Conservation (phyloP, 1,139 yeast genomes). For the Candida tetrigidarum region DNA sequence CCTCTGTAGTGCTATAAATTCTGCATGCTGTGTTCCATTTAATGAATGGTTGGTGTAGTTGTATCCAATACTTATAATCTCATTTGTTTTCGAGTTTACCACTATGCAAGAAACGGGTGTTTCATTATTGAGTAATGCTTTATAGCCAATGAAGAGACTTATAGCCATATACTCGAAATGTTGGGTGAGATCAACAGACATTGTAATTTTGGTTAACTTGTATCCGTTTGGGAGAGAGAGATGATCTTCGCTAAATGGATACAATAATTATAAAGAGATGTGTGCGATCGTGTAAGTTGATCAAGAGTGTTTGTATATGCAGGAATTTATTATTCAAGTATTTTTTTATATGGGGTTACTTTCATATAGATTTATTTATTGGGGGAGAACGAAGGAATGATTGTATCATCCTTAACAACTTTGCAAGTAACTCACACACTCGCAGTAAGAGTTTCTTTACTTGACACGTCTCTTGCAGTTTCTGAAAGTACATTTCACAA, state of each 20-base stretch:
- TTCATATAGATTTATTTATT: too few relatives aligned
- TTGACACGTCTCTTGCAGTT: too few relatives aligned
- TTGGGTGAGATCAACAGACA: slow-evolving; percentile 24
- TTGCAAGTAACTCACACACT: too few relatives aligned
- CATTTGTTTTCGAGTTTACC: slow-evolving; percentile 49
- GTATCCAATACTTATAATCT: slow-evolving; percentile 76
- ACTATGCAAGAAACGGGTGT: slow-evolving; percentile 75
- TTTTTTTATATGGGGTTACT: too few relatives aligned
- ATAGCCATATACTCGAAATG: slow-evolving; percentile 42
- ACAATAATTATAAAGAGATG: too few relatives aligned
- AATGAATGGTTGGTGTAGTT: slow-evolving; percentile 88
- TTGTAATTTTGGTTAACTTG: not conserved
- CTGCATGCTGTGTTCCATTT: slow-evolving; percentile 91
- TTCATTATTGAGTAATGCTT: slow-evolving; percentile 56
- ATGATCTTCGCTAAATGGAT: too few relatives aligned
- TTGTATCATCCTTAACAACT: too few relatives aligned
- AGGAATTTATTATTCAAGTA: too few relatives aligned
- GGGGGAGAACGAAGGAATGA: too few relatives aligned
- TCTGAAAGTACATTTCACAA: too few relatives aligned
- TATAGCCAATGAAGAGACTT: slow-evolving; percentile 45
- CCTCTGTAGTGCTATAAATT: slow-evolving; percentile 64
- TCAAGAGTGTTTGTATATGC: too few relatives aligned
- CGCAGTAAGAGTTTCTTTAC: too few relatives aligned
- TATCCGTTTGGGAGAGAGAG: not conserved
- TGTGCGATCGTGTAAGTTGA: not conserved